These are phyloP conservation scores for Prunus salicina DNA, from an alignment of 306 rosid genomes.

Conservation along the genomic window DNA sequence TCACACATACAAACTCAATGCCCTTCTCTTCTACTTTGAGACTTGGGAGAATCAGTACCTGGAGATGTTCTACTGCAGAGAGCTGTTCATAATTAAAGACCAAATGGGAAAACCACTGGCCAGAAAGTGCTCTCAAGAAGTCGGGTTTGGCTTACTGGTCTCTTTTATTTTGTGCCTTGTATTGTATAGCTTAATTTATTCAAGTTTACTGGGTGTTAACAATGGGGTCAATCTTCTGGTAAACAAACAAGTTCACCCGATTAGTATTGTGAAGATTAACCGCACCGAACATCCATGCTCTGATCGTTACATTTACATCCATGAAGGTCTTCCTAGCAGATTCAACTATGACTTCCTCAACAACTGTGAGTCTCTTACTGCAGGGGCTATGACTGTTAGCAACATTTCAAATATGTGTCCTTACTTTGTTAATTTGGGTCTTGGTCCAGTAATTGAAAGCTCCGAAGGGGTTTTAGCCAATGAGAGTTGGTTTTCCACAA, in stretches of 20 bases:
- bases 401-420: conserved; percentile 56
- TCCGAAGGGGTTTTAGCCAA: conserved; percentile 36
- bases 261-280: too few relatives aligned
- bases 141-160: conserved; percentile 44
- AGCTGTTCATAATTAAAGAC: neutral
- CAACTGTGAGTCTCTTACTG: conserved; percentile 54
- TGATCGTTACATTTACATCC: conserved; percentile 61
- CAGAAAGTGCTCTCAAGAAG: conserved; percentile 29
- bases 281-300: conserved; percentile 40
- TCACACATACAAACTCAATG: neutral
- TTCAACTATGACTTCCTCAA: conserved; percentile 56
- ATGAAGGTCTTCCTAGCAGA: conserved; percentile 45
- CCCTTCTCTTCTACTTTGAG: neutral
- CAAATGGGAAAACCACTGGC: conserved; percentile 5
- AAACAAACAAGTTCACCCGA: conserved; percentile 9
- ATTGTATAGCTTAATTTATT: conserved; percentile 34
- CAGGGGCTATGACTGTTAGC: conserved; percentile 34
- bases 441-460: conserved; percentile 51
- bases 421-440: conserved; percentile 55
- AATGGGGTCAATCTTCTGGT: conserved; percentile 13
- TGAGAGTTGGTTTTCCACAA: conserved; percentile 62
- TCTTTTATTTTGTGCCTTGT: conserved; percentile 35
- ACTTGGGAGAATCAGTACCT: neutral
- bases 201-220: conserved; percentile 27
- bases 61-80: neutral